Evolutionary conservation across 805 yeast species (phyloP).

Genomic region (Candida montana): DNA sequence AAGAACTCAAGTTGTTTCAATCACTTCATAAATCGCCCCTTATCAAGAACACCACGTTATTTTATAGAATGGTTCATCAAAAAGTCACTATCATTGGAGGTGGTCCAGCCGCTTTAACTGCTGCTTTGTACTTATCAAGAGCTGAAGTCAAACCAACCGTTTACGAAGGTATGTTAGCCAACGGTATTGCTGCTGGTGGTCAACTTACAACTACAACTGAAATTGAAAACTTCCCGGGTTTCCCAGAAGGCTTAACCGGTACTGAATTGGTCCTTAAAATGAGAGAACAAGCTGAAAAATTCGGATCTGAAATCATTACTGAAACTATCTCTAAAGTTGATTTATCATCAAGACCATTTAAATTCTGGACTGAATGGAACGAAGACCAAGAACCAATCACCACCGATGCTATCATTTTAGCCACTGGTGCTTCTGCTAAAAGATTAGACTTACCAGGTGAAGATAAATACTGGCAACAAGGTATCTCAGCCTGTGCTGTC

Average conservation of each 20-base stretch:
- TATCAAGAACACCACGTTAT: background rate
- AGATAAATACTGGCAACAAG: constrained; percentile 97
- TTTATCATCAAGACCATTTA: constrained; percentile 83
- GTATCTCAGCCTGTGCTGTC: constrained; percentile 99
- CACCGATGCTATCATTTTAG: constrained; percentile 86
- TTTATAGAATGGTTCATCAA: constrained; percentile 67
- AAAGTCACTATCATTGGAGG: constrained; percentile 88
- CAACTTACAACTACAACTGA: constrained; percentile 98
- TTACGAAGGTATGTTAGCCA: constrained; percentile 93
- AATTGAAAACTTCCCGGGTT: constrained; percentile 98
- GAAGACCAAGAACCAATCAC: constrained; percentile 90
- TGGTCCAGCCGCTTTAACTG: constrained; percentile 99
- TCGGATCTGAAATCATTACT: constrained; percentile 91
- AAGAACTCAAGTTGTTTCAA: constrained; percentile 5
- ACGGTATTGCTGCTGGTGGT: constrained; percentile 98
- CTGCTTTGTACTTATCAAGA: constrained; percentile 93
- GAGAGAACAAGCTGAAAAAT: constrained; percentile 81
- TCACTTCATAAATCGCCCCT: background rate
- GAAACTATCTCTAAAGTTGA: constrained; percentile 95
- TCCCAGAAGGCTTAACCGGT: constrained; percentile 90
- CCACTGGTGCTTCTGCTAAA: constrained; percentile 98
- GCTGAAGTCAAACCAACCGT: constrained; percentile 92
- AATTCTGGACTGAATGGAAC: constrained; percentile 93
- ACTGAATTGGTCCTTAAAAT: constrained; percentile 85
- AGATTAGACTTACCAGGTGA: constrained; percentile 94